Evolutionary conservation across 2,329 filamentous ascomycete genomes (phyloP).

Genomic region (Talaromyces sp.): DNA sequence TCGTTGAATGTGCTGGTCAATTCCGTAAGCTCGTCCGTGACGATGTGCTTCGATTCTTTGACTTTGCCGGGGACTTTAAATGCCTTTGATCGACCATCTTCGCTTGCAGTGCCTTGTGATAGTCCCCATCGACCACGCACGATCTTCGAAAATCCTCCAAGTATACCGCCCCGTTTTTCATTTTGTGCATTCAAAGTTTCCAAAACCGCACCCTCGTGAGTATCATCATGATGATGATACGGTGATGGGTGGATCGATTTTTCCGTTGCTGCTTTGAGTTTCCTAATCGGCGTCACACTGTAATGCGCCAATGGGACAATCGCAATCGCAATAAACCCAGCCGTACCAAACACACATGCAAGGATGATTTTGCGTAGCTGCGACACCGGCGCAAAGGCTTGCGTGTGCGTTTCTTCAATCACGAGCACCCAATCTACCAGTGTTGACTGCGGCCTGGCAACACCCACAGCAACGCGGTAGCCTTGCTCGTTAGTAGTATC

Average conservation of each 20-base stretch:
- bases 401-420: slow-evolving; percentile 69
- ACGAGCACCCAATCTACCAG: slow-evolving; percentile 80
- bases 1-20: slow-evolving; percentile 83
- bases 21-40: slow-evolving; percentile 83
- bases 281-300: slow-evolving; percentile 73
- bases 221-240: slow-evolving; percentile 21
- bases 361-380: slow-evolving; percentile 76
- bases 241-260: slow-evolving; percentile 64
- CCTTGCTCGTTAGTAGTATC: slow-evolving; percentile 71
- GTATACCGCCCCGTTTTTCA: not conserved
- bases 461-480: slow-evolving; percentile 71
- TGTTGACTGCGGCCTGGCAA: slow-evolving; percentile 63
- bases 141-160: not conserved
- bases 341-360: slow-evolving; percentile 79
- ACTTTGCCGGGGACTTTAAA: slow-evolving; percentile 88
- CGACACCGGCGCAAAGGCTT: slow-evolving; percentile 72
- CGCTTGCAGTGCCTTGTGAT: slow-evolving; percentile 7
- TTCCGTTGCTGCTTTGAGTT: slow-evolving; percentile 70
- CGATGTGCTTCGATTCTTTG: slow-evolving; percentile 66
- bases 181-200: not conserved
- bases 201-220: not conserved
- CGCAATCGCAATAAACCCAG: slow-evolving; percentile 67
- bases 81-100: slow-evolving; percentile 8
- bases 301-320: slow-evolving; percentile 77
- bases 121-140: slow-evolving; percentile 3